Percentiles rank a stretch among this genome's conserved stretches.
Conservation (phyloP, 345 rosid genomes). For the Triadica sebifera region DNA sequence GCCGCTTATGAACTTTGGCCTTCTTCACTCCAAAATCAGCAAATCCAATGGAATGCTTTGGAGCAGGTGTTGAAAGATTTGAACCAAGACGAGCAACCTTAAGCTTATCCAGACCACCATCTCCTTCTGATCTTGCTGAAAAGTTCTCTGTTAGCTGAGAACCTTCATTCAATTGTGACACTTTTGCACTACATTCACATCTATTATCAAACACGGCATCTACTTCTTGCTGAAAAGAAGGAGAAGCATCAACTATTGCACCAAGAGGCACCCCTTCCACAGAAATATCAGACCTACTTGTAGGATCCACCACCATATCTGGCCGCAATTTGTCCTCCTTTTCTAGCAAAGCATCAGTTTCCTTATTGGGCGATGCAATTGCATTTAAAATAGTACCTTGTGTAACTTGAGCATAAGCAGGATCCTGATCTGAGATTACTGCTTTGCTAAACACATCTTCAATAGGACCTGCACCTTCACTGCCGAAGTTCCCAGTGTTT, state of each 20-base stretch:
- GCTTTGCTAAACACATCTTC: slow-evolving; percentile 35
- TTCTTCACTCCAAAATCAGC: slow-evolving; percentile 46
- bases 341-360: slow-evolving; percentile 22
- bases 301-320: slow-evolving; percentile 15
- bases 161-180: slow-evolving; percentile 34
- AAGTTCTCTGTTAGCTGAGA: slow-evolving; percentile 37
- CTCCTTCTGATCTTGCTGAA: slow-evolving; percentile 33
- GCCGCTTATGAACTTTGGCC: slow-evolving; percentile 51
- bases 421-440: slow-evolving; percentile 24
- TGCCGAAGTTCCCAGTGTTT: slow-evolving; percentile 32
- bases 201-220: slow-evolving; percentile 33
- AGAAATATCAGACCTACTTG: slow-evolving; percentile 16
- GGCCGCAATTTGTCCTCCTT: slow-evolving; percentile 24
- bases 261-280: slow-evolving; percentile 23
- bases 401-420: slow-evolving; percentile 2
- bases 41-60: slow-evolving; percentile 35
- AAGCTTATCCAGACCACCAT: slow-evolving; percentile 32
- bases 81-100: slow-evolving; percentile 27
- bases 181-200: slow-evolving; percentile 35
- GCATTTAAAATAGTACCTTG: slow-evolving; percentile 19
- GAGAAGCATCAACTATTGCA: slow-evolving; percentile 19
- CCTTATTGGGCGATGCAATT: slow-evolving; percentile 35
- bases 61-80: slow-evolving; percentile 36
- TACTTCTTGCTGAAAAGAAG: slow-evolving; percentile 29
- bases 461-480: slow-evolving; percentile 35